phyloP scores from a whole-genome alignment of 1,284 basidiomycete genomes.

The Tranzscheliella williamsii region DNA sequence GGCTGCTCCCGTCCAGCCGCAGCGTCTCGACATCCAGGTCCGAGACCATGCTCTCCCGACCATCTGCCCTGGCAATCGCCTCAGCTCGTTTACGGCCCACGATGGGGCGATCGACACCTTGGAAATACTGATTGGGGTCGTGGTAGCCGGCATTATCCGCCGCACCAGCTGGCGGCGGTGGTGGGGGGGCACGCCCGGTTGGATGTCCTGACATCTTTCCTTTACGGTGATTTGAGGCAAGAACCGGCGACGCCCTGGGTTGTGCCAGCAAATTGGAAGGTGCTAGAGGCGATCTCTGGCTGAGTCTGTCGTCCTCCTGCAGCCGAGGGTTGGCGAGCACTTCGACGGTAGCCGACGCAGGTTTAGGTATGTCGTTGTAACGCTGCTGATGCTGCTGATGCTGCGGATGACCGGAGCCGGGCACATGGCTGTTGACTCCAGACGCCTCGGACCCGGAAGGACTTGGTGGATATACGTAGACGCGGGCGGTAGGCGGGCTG shows the following conservation, averaged over 20 bases:
- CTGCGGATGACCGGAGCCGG: too few species aligned
- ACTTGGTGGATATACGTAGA: conserved; percentile 52
- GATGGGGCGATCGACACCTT: conserved; percentile 29
- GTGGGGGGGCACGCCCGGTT: conserved; percentile 40
- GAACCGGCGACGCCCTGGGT: conserved; percentile 16
- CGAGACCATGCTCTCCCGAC: conserved; percentile 50
- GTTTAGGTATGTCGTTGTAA: too few species aligned
- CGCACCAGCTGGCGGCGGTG: conserved; percentile 22
- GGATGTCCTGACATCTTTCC: conserved; percentile 38
- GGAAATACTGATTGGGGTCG: conserved; percentile 40
- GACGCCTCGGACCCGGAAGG: conserved; percentile 39
- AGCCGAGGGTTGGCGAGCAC: too few species aligned
- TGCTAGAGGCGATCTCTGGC: conserved; percentile 20
- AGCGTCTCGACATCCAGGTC: conserved; percentile 57
- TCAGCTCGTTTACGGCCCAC: conserved; percentile 40
- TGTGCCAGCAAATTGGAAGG: conserved; percentile 35
- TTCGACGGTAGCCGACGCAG: too few species aligned
- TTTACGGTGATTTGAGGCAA: conserved; percentile 5
- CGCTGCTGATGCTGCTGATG: too few species aligned
- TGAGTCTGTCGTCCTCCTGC: too few species aligned
- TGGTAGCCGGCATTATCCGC: conserved; percentile 14
- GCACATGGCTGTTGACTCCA: too few species aligned
- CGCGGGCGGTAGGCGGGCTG: conserved; percentile 32
- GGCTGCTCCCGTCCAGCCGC: conserved; percentile 47
- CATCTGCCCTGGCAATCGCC: conserved; percentile 44